Evolutionary conservation across 768 basidiomycete genomes (phyloP).

Genomic region (Lentinula sp.): DNA sequence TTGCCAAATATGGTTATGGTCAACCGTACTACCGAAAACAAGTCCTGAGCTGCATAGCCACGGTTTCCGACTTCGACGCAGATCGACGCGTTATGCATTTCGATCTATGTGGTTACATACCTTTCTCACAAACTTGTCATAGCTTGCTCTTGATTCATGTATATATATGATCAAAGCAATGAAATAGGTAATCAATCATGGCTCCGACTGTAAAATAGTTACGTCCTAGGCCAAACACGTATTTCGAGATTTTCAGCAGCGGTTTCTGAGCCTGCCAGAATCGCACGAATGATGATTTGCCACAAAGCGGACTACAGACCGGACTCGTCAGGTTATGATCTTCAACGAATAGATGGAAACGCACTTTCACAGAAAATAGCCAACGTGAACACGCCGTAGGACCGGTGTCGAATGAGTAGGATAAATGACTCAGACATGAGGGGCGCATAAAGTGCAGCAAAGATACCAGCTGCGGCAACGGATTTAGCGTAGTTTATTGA

Average conservation of each 20-base stretch:
- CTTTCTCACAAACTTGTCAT: no score
- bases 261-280: constrained; percentile 23
- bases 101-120: no score
- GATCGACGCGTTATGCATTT: no score
- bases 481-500: constrained; percentile 15
- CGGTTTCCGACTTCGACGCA: neutral
- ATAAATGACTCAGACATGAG: constrained; percentile 16
- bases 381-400: constrained; percentile 19
- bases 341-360: neutral
- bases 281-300: constrained; percentile 36
- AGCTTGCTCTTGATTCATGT: no score
- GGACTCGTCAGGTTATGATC: neutral
- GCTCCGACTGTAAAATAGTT: no score
- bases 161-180: no score
- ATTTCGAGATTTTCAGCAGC: constrained; percentile 22
- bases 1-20: neutral
- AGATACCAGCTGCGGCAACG: constrained; percentile 17
- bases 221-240: no score
- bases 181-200: no score
- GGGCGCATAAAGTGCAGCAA: constrained; percentile 20
- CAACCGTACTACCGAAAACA: neutral
- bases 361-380: constrained; percentile 21
- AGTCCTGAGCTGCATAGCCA: neutral
- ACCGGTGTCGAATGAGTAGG: constrained; percentile 13
- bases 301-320: constrained; percentile 27